Conservation (phyloP, 2,329 filamentous ascomycete species). For the Pseudogymnoascus pannorum region DNA sequence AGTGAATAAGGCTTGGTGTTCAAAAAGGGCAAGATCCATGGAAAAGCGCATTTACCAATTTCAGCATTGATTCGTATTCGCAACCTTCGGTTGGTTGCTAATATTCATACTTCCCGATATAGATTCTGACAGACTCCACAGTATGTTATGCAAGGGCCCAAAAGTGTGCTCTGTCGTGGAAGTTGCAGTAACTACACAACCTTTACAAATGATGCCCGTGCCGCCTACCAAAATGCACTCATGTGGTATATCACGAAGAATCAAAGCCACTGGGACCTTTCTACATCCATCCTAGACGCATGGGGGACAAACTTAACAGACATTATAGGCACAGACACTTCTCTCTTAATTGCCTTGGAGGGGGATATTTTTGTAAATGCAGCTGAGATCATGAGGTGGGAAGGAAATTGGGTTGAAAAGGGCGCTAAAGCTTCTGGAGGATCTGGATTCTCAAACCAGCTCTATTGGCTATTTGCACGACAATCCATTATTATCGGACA, state of each 20-base stretch:
- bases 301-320: constrained; percentile 30
- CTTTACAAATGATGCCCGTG: constrained; percentile 32
- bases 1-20: constrained; percentile 26
- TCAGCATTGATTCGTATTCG: constrained; percentile 12
- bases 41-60: constrained; percentile 13
- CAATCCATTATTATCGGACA: constrained; percentile 34
- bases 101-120: neutral
- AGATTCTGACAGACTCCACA: neutral
- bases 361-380: constrained; percentile 37
- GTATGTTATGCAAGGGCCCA: constrained; percentile 29
- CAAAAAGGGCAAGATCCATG: neutral
- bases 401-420: constrained; percentile 33
- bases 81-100: neutral
- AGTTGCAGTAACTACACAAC: constrained; percentile 30
- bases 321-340: constrained; percentile 30
- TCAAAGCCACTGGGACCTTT: constrained; percentile 29
- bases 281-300: constrained; percentile 32
- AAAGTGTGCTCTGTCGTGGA: constrained; percentile 29
- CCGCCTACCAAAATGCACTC: constrained; percentile 35
- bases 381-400: constrained; percentile 39
- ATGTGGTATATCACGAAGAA: constrained; percentile 37
- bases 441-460: constrained; percentile 32
- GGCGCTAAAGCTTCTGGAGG: constrained; percentile 31
- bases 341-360: constrained; percentile 33
- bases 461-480: constrained; percentile 36